phyloP scores from a whole-genome alignment of 768 basidiomycete species.

The Lactifluus subvellereus region DNA sequence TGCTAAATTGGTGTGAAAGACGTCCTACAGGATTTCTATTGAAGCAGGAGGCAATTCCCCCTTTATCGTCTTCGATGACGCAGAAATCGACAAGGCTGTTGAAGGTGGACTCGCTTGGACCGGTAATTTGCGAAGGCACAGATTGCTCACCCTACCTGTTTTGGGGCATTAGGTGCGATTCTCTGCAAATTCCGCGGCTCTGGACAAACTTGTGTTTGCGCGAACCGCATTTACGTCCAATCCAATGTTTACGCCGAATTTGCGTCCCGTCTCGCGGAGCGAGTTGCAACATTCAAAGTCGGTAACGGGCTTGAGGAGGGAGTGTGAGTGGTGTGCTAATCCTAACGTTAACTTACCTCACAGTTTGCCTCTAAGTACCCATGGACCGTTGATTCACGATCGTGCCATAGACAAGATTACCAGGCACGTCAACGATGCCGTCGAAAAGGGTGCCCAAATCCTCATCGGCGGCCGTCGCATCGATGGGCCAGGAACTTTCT shows the following conservation, averaged over 20 bases:
- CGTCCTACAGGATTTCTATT: conserved; percentile 47
- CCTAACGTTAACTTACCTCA: neutral
- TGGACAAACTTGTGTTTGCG: conserved; percentile 84
- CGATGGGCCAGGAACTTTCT: conserved; percentile 59
- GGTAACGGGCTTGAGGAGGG: conserved; percentile 80
- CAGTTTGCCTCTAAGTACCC: conserved; percentile 50
- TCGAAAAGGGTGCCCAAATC: conserved; percentile 77
- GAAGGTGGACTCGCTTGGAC: conserved; percentile 44
- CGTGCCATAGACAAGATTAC: conserved; percentile 83
- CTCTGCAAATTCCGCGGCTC: conserved; percentile 72
- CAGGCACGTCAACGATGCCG: conserved; percentile 83
- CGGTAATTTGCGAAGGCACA: conserved; percentile 16
- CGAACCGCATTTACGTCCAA: conserved; percentile 92
- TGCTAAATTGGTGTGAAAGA: neutral
- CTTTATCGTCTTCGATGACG: conserved; percentile 97
- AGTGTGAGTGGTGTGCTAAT: conserved; percentile 44
- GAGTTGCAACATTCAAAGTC: conserved; percentile 76
- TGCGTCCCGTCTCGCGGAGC: conserved; percentile 77
- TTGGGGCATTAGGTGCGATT: conserved; percentile 48
- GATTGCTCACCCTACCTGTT: neutral
- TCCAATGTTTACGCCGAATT: conserved; percentile 90
- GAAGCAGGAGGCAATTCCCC: conserved; percentile 95
- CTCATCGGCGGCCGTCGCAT: conserved; percentile 81
- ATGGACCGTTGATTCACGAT: conserved; percentile 89
- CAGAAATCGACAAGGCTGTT: conserved; percentile 88